A percentile compares a stretch with the other conserved stretches of the same genome.
Evolutionary conservation across 2,329 filamentous ascomycete genomes (phyloP).

Genomic region (Xylariaceae sp.): DNA sequence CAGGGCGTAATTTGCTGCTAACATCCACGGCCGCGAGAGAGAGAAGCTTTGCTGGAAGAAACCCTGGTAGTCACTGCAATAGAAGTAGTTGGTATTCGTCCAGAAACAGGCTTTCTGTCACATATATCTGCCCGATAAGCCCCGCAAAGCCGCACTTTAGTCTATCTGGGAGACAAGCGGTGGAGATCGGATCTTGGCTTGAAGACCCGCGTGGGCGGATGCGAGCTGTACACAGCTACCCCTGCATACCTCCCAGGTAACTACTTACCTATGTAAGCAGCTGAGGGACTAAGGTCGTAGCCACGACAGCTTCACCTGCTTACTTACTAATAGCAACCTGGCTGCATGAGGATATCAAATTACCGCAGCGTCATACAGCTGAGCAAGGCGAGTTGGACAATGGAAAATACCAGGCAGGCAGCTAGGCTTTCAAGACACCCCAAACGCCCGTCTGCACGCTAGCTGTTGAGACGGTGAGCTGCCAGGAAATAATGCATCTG

Average conservation of each 20-base stretch:
- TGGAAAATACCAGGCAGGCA: not conserved
- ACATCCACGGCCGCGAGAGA: not conserved
- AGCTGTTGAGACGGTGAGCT: conserved; percentile 8
- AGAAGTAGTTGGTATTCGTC: not conserved
- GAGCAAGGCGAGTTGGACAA: not conserved
- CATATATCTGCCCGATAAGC: not conserved
- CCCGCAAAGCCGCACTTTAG: not conserved
- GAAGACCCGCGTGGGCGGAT: not conserved
- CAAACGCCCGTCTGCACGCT: not conserved
- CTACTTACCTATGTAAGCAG: not conserved
- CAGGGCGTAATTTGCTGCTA: not conserved
- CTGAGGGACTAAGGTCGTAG: not conserved
- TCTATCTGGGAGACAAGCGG: not conserved
- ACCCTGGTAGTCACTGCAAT: not conserved
- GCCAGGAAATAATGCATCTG: conserved; percentile 1
- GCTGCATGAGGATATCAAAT: not conserved
- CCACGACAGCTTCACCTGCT: not conserved
- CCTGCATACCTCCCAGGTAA: no score
- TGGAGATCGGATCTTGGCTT: conserved; percentile 1
- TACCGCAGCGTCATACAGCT: not conserved
- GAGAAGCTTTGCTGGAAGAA: not conserved
- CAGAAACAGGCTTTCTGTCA: not conserved
- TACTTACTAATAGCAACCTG: no score
- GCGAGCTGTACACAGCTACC: not conserved
- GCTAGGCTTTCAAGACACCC: not conserved